A percentile compares a stretch with the other conserved stretches of the same genome.
These are phyloP conservation scores for Leccinellum luteum DNA, from an alignment of 768 basidiomycete genomes.

Conservation along the genomic window DNA sequence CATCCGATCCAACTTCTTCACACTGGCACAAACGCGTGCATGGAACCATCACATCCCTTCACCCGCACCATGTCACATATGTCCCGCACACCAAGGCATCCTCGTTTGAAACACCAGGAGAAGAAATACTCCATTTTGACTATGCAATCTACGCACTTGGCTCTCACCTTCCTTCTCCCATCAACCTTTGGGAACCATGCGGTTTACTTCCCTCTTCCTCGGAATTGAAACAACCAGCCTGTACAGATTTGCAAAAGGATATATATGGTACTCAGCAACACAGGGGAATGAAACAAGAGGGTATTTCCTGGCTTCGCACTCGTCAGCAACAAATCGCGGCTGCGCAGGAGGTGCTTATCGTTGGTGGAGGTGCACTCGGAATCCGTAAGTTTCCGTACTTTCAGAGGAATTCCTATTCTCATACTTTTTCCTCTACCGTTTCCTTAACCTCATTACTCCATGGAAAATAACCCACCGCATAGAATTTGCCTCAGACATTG, in stretches of 20 bases:
- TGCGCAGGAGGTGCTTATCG: slow-evolving; percentile 53
- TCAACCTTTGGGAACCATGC: slow-evolving; percentile 49
- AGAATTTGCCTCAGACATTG: slow-evolving; percentile 68
- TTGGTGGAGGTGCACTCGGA: slow-evolving; percentile 73
- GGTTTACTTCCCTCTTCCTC: background rate
- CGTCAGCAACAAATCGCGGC: slow-evolving; percentile 47
- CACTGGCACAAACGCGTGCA: slow-evolving; percentile 38
- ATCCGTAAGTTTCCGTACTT: slow-evolving; percentile 47
- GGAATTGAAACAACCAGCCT: background rate
- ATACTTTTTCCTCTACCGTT: background rate
- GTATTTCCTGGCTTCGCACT: slow-evolving; percentile 48
- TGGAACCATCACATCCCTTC: slow-evolving; percentile 43
- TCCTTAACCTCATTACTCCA: background rate
- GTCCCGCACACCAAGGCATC: background rate
- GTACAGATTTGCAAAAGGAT: background rate
- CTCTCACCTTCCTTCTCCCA: slow-evolving; percentile 50
- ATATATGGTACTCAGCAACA: slow-evolving; percentile 19
- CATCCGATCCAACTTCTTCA: slow-evolving; percentile 7
- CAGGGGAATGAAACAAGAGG: slow-evolving; percentile 46
- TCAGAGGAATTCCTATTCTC: background rate
- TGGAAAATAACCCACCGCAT: background rate
- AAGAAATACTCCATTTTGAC: slow-evolving; percentile 44
- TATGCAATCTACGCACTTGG: slow-evolving; percentile 63
- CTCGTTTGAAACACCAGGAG: background rate
- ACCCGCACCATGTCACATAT: slow-evolving; percentile 37